Conservation (phyloP, 805 yeast genomes). For the Priceomyces melissophilus region DNA sequence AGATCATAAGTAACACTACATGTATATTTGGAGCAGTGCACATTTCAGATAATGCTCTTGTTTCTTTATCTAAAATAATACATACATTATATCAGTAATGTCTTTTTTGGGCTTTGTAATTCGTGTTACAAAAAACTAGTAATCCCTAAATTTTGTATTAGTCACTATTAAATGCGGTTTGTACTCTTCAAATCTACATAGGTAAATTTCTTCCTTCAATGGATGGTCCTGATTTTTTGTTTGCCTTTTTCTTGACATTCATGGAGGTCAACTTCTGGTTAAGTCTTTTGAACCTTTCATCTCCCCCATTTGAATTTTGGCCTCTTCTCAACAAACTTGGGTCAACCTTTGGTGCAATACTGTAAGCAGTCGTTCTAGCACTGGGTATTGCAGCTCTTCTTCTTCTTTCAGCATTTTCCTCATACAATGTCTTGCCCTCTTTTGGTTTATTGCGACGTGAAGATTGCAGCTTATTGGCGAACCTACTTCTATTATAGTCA, state of each 20-base stretch:
- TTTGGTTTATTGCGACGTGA: conserved; percentile 26
- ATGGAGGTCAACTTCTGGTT: conserved; percentile 53
- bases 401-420: conserved; percentile 86
- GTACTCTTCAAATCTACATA: conserved; percentile 19
- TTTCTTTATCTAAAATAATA: conserved; percentile 12
- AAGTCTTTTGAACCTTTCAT: conserved; percentile 79
- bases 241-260: conserved; percentile 45
- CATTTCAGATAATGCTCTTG: conserved; percentile 1
- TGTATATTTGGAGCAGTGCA: conserved; percentile 17
- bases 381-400: conserved; percentile 96
- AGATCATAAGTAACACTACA: conserved; percentile 68
- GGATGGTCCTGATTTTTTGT: conserved; percentile 69
- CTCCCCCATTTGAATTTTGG: conserved; percentile 46
- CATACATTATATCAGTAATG: conserved; percentile 12
- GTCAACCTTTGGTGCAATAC: conserved; percentile 81
- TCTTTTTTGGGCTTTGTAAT: background rate
- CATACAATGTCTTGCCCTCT: conserved; percentile 63
- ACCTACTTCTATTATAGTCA: conserved; percentile 61
- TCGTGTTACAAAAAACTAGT: background rate
- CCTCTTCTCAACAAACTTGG: conserved; percentile 44
- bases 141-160: background rate
- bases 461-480: conserved; percentile 40
- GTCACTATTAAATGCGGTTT: background rate
- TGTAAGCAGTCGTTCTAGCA: conserved; percentile 82
- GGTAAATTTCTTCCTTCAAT: conserved; percentile 68